Conservation (phyloP, 805 yeast genomes). For the Saccharomycopsis selenospora region DNA sequence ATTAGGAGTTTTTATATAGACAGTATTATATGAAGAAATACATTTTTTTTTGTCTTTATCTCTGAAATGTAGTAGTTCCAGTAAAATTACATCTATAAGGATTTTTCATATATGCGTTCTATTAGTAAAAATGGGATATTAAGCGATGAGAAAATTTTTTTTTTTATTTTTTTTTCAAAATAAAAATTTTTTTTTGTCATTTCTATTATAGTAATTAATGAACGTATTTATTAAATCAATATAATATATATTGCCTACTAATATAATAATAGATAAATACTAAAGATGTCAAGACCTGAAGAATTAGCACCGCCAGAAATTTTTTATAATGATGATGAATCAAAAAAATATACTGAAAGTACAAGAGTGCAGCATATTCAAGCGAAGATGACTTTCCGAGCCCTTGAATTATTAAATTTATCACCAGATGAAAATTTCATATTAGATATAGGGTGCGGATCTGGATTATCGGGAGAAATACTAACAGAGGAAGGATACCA, state of each 20-base stretch:
- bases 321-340: slow-evolving; percentile 86
- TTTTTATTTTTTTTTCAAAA: too few relatives aligned
- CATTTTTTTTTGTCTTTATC: too few relatives aligned
- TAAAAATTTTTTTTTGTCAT: too few relatives aligned
- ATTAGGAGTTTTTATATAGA: slow-evolving; percentile 30
- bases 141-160: too few relatives aligned
- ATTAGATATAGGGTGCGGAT: slow-evolving; percentile 94
- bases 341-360: slow-evolving; percentile 82
- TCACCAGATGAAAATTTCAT: slow-evolving; percentile 58
- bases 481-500: slow-evolving; percentile 86
- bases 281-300: slow-evolving; percentile 86
- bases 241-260: too few relatives aligned
- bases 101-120: too few relatives aligned
- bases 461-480: slow-evolving; percentile 93
- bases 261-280: slow-evolving; percentile 8
- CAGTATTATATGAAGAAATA: too few relatives aligned
- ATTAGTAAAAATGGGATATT: too few relatives aligned
- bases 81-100: too few relatives aligned
- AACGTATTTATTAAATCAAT: too few relatives aligned
- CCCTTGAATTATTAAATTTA: slow-evolving; percentile 77
- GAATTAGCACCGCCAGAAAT: slow-evolving; percentile 94
- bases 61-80: too few relatives aligned
- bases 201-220: too few relatives aligned
- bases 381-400: slow-evolving; percentile 94
- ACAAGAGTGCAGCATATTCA: slow-evolving; percentile 98